Percentiles rank a stretch among this genome's conserved stretches.
These are phyloP conservation scores for Diplodia corticola DNA, from an alignment of 2,329 filamentous ascomycete genomes.

Conservation along the genomic window DNA sequence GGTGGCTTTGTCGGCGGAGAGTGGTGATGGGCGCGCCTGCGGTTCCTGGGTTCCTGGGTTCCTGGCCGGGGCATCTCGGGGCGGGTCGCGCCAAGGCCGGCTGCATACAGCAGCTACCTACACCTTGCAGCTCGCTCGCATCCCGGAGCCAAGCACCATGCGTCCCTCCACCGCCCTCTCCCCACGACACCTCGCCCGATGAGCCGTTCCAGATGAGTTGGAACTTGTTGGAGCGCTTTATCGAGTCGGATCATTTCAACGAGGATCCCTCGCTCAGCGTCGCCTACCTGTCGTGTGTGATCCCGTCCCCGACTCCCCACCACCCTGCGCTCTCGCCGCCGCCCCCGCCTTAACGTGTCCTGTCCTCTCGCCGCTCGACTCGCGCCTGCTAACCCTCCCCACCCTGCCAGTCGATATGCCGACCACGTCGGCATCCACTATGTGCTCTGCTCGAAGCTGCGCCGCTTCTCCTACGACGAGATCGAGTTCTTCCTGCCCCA, in stretches of 20 bases:
- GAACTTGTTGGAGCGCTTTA: conserved; percentile 86
- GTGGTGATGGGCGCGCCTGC: background rate
- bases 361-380: background rate
- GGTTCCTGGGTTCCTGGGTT: background rate
- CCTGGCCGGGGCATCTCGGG: background rate
- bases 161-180: conserved; percentile 1
- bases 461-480: conserved; percentile 85
- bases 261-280: conserved; percentile 85
- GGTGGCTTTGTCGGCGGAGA: too few species aligned
- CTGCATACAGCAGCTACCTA: background rate
- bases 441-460: conserved; percentile 83
- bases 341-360: conserved; percentile 25
- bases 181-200: conserved; percentile 15
- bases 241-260: conserved; percentile 93
- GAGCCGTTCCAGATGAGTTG: conserved; percentile 54
- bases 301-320: conserved; percentile 24
- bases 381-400: conserved; percentile 22
- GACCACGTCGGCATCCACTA: conserved; percentile 89
- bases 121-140: conserved; percentile 17
- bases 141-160: conserved; percentile 11
- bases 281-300: conserved; percentile 79
- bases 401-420: conserved; percentile 69
- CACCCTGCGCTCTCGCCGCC: conserved; percentile 21
- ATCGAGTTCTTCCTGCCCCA: conserved; percentile 88
- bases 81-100: conserved; percentile 7